Conservation (phyloP, 2,329 filamentous ascomycete genomes). For the Endothia cerciana region DNA sequence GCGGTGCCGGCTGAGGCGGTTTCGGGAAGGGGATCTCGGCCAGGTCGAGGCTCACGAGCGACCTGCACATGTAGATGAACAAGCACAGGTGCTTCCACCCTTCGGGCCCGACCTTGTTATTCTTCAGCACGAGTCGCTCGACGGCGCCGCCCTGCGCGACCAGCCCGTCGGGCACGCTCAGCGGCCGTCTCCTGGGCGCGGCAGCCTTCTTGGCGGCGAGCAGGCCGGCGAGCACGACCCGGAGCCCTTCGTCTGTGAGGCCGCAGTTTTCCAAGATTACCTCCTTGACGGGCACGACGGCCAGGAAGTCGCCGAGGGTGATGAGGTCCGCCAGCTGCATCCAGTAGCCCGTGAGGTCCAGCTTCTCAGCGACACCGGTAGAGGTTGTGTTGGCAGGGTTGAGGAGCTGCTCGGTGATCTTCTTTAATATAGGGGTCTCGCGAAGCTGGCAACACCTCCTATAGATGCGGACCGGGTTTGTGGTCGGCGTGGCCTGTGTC, state of each 20-base stretch:
- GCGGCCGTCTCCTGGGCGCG: constrained; percentile 47
- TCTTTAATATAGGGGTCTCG: constrained; percentile 89
- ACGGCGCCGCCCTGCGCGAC: constrained; percentile 71
- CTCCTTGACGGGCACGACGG: constrained; percentile 88
- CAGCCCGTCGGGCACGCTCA: constrained; percentile 41
- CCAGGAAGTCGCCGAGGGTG: constrained; percentile 91
- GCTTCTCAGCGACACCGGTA: constrained; percentile 75
- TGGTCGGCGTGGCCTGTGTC: constrained; percentile 74
- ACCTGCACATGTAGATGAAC: constrained; percentile 88
- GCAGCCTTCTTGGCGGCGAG: constrained; percentile 74
- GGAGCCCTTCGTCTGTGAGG: constrained; percentile 81
- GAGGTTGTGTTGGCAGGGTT: constrained; percentile 68
- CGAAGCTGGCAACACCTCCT: constrained; percentile 90
- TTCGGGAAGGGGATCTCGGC: constrained; percentile 80
- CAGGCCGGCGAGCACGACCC: constrained; percentile 84
- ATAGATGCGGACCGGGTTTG: constrained; percentile 90
- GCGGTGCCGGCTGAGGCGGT: constrained; percentile 32
- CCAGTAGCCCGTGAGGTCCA: constrained; percentile 84
- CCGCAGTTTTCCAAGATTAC: constrained; percentile 86
- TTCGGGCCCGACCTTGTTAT: constrained; percentile 85
- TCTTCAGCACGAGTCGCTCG: constrained; percentile 85
- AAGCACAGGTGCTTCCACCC: constrained; percentile 91
- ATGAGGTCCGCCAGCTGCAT: constrained; percentile 82
- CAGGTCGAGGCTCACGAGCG: constrained; percentile 83
- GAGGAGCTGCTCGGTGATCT: constrained; percentile 85